Evolutionary conservation across 345 rosid species (phyloP).

Genomic region (Euphorbia peplus): DNA sequence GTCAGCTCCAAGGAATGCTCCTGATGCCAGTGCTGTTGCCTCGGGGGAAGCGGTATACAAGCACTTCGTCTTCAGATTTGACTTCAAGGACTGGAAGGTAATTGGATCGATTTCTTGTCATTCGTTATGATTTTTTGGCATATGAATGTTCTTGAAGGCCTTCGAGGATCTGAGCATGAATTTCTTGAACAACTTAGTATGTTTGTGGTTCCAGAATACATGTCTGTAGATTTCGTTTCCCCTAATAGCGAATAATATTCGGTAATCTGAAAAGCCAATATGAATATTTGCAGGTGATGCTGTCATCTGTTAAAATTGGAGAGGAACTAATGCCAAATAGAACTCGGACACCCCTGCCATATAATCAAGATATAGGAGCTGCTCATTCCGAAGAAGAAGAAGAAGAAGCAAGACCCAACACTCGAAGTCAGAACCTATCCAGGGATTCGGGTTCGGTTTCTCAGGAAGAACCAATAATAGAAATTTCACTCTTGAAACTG

Average conservation of each 20-base stretch:
- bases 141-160: not conserved
- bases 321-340: slow-evolving; percentile 45
- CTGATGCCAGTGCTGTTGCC: slow-evolving; percentile 31
- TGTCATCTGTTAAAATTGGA: slow-evolving; percentile 19
- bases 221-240: not conserved
- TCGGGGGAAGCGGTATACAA: slow-evolving; percentile 30
- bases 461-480: slow-evolving; percentile 18
- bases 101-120: not conserved
- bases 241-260: not conserved
- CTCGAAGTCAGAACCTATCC: slow-evolving; percentile 24
- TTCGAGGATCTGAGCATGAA: not conserved
- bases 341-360: slow-evolving; percentile 2
- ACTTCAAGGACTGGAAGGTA: slow-evolving; percentile 50
- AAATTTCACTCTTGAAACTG: slow-evolving; percentile 11
- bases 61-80: slow-evolving; percentile 50
- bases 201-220: not conserved
- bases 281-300: slow-evolving; percentile 38
- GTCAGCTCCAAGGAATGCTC: slow-evolving; percentile 46
- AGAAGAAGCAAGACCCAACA: slow-evolving; percentile 12
- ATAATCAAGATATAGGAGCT: not conserved
- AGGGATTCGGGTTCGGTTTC: slow-evolving; percentile 29
- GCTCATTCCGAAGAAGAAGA: no score
- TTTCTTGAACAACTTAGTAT: not conserved
- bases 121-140: not conserved
- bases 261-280: not conserved